These are phyloP conservation scores for Drechslera avenae DNA, from an alignment of 2,329 filamentous ascomycete genomes.

Conservation along the genomic window DNA sequence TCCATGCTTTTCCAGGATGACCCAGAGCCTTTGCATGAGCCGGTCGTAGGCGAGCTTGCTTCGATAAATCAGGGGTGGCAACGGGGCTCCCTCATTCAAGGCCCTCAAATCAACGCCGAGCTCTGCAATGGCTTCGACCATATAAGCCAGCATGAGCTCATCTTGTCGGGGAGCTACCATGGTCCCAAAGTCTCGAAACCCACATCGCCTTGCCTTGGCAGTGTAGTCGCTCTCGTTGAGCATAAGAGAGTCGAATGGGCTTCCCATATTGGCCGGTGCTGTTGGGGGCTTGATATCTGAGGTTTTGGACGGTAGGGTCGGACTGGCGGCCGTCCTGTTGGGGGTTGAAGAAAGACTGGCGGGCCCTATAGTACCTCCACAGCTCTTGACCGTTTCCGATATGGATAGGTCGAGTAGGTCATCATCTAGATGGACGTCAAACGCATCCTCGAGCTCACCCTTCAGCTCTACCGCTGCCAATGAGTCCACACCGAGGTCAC, in stretches of 20 bases:
- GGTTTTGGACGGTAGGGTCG: not conserved
- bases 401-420: not conserved
- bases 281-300: not conserved
- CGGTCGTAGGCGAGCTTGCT: slow-evolving; percentile 5
- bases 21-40: slow-evolving; percentile 7
- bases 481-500: slow-evolving; percentile 1
- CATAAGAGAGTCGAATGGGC: slow-evolving; percentile 1
- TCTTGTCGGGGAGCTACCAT: slow-evolving; percentile 9
- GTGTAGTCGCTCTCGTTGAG: not conserved
- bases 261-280: not conserved
- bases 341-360: not conserved
- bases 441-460: slow-evolving; percentile 2
- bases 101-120: slow-evolving; percentile 8
- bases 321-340: not conserved
- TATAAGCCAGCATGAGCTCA: slow-evolving; percentile 17
- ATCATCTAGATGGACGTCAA: not conserved
- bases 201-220: slow-evolving; percentile 2
- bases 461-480: slow-evolving; percentile 12
- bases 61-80: not conserved
- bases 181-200: slow-evolving; percentile 3
- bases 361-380: not conserved
- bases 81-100: not conserved
- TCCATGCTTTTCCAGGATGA: slow-evolving; percentile 7
- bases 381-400: not conserved
- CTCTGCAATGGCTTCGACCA: slow-evolving; percentile 12